phyloP scores from a whole-genome alignment of 495 filamentous ascomycete genomes.

The Xylaria castorea region DNA sequence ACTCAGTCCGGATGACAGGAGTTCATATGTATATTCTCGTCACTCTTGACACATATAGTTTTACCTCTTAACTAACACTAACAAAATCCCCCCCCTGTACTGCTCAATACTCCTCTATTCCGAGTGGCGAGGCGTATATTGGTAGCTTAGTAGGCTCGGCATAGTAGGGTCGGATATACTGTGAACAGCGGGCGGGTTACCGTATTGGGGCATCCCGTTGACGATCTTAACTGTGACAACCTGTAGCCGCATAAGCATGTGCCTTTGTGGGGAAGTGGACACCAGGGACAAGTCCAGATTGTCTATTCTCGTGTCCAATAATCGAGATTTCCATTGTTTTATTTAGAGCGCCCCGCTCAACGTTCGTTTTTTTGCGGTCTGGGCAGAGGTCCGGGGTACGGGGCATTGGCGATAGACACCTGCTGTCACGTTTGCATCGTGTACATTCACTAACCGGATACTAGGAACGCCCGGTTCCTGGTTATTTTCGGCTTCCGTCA shows the following conservation, averaged over 20 bases:
- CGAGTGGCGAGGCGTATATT: conserved; percentile 13
- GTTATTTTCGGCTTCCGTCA: background rate
- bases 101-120: background rate
- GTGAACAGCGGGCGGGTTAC: conserved; percentile 17
- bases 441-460: background rate
- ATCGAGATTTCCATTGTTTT: conserved; percentile 17
- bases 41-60: background rate
- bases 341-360: conserved; percentile 11
- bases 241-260: conserved; percentile 7
- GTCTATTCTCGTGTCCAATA: background rate
- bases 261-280: conserved; percentile 21
- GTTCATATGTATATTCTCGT: background rate
- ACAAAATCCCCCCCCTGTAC: background rate
- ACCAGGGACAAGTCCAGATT: conserved; percentile 17
- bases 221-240: conserved; percentile 15
- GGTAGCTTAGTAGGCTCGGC: conserved; percentile 5
- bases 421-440: background rate
- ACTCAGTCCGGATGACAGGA: background rate
- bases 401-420: background rate
- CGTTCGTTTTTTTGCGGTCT: background rate
- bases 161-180: conserved; percentile 5
- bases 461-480: background rate
- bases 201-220: conserved; percentile 17
- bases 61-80: background rate
- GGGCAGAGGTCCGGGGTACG: background rate